Evolutionary conservation across 352 stramenopile species (phyloP).

Genomic region (Globisporangium polare): DNA sequence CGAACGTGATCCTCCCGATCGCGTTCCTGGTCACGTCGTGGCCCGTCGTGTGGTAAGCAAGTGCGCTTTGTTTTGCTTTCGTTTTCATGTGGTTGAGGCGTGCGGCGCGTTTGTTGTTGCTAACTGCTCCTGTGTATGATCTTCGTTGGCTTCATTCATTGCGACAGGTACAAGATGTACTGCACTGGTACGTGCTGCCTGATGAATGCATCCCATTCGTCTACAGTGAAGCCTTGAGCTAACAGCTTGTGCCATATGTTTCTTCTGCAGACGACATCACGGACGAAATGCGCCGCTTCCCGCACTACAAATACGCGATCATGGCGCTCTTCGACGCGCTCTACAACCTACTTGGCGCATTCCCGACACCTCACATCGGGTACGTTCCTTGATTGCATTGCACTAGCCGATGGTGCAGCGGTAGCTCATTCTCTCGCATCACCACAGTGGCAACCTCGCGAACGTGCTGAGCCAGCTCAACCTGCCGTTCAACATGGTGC

Average conservation of each 20-base stretch:
- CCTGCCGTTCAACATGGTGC: slow-evolving; percentile 85
- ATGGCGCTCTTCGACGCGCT: slow-evolving; percentile 85
- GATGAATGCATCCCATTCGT: not conserved
- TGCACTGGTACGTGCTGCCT: slow-evolving; percentile 45
- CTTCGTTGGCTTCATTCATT: not conserved
- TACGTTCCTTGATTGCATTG: slow-evolving; percentile 18
- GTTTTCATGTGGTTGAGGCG: not conserved
- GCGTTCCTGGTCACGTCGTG: slow-evolving; percentile 72
- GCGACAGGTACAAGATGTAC: slow-evolving; percentile 71
- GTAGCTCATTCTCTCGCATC: not conserved
- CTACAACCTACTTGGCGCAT: slow-evolving; percentile 78
- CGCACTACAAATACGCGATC: slow-evolving; percentile 85
- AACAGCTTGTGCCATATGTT: not conserved
- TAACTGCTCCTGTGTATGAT: not conserved
- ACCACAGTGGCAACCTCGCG: slow-evolving; percentile 69
- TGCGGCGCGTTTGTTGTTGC: not conserved
- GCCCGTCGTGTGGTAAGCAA: slow-evolving; percentile 60
- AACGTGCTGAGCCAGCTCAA: slow-evolving; percentile 86
- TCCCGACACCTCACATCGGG: slow-evolving; percentile 84
- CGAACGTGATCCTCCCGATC: slow-evolving; percentile 76
- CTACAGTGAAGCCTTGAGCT: not conserved
- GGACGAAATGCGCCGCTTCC: slow-evolving; percentile 73
- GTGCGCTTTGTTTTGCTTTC: not conserved
- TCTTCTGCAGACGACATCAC: slow-evolving; percentile 70
- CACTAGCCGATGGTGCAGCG: too few species aligned